Conservation (phyloP, 345 rosid genomes). For the Cardiospermum halicacabum region DNA sequence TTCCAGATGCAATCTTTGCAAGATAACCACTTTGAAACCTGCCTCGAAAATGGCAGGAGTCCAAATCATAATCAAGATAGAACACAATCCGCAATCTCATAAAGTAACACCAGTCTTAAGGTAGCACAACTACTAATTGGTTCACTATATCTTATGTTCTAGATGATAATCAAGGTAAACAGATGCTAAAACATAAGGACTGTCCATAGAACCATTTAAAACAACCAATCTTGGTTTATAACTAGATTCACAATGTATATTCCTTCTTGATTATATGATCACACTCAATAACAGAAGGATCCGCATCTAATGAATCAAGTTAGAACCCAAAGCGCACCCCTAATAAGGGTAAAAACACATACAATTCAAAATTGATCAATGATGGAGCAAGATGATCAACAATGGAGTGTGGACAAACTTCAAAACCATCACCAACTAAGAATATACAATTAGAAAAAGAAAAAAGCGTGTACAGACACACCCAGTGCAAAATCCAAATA, state of each 20-base stretch:
- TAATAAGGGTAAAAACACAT: background rate
- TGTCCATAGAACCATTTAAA: background rate
- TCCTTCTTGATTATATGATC: background rate
- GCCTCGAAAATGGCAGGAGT: background rate
- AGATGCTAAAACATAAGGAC: no score
- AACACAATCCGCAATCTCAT: no score
- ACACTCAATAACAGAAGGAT: background rate
- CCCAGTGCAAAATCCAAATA: background rate
- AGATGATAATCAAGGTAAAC: no score
- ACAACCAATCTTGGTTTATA: background rate
- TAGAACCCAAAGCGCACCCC: no score
- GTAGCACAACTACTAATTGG: no score
- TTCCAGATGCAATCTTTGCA: background rate
- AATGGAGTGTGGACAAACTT: background rate
- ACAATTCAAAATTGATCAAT: background rate
- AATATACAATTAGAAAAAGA: background rate
- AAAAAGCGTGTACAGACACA: background rate
- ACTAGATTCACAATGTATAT: background rate
- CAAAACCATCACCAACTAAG: background rate
- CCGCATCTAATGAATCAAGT: background rate
- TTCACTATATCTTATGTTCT: no score
- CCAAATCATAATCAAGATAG: background rate
- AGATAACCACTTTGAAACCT: background rate
- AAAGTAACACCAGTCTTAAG: no score
- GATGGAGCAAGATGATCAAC: background rate